These are phyloP conservation scores for Phaffia rhodozyma DNA, from an alignment of 1,284 basidiomycete genomes.

Conservation along the genomic window DNA sequence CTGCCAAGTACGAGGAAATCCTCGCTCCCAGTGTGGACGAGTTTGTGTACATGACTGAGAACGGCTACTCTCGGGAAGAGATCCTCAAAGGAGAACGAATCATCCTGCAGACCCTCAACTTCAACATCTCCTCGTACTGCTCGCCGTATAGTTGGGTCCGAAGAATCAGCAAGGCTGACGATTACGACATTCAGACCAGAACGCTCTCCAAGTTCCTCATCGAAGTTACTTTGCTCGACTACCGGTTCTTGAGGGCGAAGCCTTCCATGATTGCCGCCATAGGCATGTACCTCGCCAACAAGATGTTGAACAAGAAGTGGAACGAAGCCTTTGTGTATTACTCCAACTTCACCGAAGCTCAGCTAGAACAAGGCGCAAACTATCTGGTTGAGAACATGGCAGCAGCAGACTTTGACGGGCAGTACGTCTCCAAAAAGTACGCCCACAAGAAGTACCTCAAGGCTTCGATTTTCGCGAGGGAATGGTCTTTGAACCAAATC, in stretches of 20 bases:
- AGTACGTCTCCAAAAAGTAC: conserved; percentile 94
- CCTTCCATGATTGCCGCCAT: conserved; percentile 93
- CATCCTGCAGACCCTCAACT: conserved; percentile 79
- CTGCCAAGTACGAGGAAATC: conserved; percentile 51
- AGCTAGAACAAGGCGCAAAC: conserved; percentile 70
- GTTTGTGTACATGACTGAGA: conserved; percentile 95
- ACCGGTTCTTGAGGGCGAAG: conserved; percentile 86
- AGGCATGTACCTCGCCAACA: conserved; percentile 89
- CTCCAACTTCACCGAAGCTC: conserved; percentile 82
- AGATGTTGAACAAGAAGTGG: conserved; percentile 87
- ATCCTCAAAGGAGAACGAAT: conserved; percentile 97
- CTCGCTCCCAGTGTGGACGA: conserved; percentile 87
- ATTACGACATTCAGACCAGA: conserved; percentile 95
- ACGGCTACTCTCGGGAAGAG: conserved; percentile 84
- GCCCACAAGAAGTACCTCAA: conserved; percentile 94
- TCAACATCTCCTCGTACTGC: conserved; percentile 92
- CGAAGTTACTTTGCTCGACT: conserved; percentile 86
- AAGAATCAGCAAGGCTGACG: conserved; percentile 95
- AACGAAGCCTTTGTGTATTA: conserved; percentile 86
- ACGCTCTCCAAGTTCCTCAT: conserved; percentile 96
- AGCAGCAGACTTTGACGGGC: conserved; percentile 65
- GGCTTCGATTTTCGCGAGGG: conserved; percentile 45
- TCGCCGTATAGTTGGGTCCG: conserved; percentile 99
- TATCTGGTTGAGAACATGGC: conserved; percentile 74
- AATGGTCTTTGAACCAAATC: conserved; percentile 35